These are phyloP conservation scores for Acer yangbiense DNA, from an alignment of 345 rosid genomes.

Conservation along the genomic window DNA sequence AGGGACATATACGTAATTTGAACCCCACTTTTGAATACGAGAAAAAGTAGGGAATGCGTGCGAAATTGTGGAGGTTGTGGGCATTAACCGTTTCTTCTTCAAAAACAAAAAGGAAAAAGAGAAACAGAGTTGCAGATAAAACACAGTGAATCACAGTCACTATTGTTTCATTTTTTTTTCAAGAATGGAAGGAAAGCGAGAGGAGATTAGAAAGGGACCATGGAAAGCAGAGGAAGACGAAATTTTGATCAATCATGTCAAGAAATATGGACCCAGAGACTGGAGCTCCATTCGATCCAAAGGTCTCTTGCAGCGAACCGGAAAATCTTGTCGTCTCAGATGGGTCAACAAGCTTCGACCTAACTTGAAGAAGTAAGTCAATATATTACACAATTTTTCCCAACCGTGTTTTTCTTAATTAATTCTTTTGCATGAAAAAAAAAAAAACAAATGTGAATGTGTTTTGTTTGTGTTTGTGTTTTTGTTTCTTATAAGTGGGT, in stretches of 20 bases:
- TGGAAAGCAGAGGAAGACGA: slow-evolving; percentile 95
- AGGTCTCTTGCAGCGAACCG: slow-evolving; percentile 82
- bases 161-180: background rate
- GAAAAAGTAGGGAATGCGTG: slow-evolving; percentile 49
- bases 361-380: slow-evolving; percentile 69
- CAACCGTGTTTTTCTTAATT: background rate
- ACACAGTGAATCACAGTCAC: background rate
- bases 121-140: background rate
- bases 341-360: slow-evolving; percentile 98
- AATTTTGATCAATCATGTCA: slow-evolving; percentile 71
- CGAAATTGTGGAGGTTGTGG: slow-evolving; percentile 33
- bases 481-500: slow-evolving; percentile 46
- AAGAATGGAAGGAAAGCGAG: too few species aligned
- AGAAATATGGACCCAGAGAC: slow-evolving; percentile 78
- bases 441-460: background rate
- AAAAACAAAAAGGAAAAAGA: background rate
- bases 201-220: slow-evolving; percentile 74
- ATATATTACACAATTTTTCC: background rate
- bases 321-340: slow-evolving; percentile 96
- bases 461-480: background rate
- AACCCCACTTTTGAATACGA: background rate
- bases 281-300: slow-evolving; percentile 99
- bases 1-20: slow-evolving; percentile 2
- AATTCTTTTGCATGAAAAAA: background rate
- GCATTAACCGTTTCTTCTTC: slow-evolving; percentile 46